Base-by-base conservation (phyloP, 495 filamentous ascomycete genomes). In the Aspergillus leporis region DNA sequence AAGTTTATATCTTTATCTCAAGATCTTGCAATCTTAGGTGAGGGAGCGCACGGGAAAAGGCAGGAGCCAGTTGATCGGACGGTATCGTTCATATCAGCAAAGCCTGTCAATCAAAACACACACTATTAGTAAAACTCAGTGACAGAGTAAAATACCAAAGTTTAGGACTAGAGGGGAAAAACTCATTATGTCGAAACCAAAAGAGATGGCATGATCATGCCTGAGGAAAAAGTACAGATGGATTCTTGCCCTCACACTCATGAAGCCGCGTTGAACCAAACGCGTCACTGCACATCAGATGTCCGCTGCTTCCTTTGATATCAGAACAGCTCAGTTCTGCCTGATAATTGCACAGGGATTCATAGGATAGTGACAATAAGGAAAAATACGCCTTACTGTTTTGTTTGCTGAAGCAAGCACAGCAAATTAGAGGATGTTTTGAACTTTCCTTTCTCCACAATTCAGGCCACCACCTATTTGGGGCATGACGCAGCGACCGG, bases 371-470 rank as follows among this genome's bases (percentile, higher is more conserved):
- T 61, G 38, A 49, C 45, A 22, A 19, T 48, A 53, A 46, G 22
- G 40, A 32, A 51, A 40, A 28, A 31, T 22, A 47, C n/a, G 46
- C 56, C 55, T 57, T 53, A 48, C 61, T 45, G 53, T 55, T 25
- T 56, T 58, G 59, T 54, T 45, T 58, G 58, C 21, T 47, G 60
- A 56, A 43, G 46, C 51, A 52, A 65, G 58, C 46, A 45, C 38
- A 55, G 56, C 51, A 51, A 58, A 61, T 56, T 63, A 53, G 61
- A 63, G 66, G 67, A 62, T 74, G 70, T 77, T 77, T 72, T 72
- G 71, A 74, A 72, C 64, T 74, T 73, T 74, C 65, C 61, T 36
- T 70, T 70, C 73, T 74, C 73, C 73, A 77, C 74, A 66, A 47
- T 47, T 47, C 21, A 47, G 53, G 40, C 59, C 62, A 59, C 56